phyloP scores from a whole-genome alignment of 2,329 filamentous ascomycete genomes.

The Exophiala oligosperma region DNA sequence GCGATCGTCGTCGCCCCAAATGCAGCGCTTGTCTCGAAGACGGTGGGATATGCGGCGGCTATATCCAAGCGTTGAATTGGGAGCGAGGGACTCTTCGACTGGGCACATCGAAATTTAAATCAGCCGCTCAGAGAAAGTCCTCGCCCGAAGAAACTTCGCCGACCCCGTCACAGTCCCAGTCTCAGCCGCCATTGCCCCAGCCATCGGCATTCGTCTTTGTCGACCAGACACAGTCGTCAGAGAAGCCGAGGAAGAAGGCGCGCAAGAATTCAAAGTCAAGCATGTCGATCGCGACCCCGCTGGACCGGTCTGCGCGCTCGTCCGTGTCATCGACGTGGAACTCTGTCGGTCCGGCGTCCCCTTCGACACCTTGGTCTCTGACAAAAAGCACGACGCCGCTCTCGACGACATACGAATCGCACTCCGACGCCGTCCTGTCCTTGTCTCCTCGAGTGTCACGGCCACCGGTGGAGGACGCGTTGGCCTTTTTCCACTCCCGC shows the following conservation, averaged over 20 bases:
- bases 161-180: too few species aligned
- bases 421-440: not conserved
- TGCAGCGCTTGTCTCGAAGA: conserved; percentile 25
- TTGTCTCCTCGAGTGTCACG: conserved; percentile 8
- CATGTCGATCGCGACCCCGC: not conserved
- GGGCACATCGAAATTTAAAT: conserved; percentile 10
- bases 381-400: conserved; percentile 4
- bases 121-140: not conserved
- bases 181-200: conserved; percentile 5
- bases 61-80: conserved; percentile 28
- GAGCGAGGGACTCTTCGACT: conserved; percentile 14
- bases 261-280: conserved; percentile 10
- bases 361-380: conserved; percentile 10
- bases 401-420: not conserved
- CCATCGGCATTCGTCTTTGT: conserved; percentile 23
- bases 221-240: conserved; percentile 4
- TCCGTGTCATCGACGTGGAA: not conserved
- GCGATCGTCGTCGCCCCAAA: conserved; percentile 26
- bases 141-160: not conserved
- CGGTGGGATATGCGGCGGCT: conserved; percentile 25
- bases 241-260: conserved; percentile 7
- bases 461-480: conserved; percentile 13
- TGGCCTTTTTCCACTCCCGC: conserved; percentile 20
- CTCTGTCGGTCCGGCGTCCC: not conserved
- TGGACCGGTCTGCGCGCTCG: not conserved